These are phyloP conservation scores for Gorgonomyces haynaldii DNA, from an alignment of 192 early-diverging fungal genomes.

Conservation along the genomic window DNA sequence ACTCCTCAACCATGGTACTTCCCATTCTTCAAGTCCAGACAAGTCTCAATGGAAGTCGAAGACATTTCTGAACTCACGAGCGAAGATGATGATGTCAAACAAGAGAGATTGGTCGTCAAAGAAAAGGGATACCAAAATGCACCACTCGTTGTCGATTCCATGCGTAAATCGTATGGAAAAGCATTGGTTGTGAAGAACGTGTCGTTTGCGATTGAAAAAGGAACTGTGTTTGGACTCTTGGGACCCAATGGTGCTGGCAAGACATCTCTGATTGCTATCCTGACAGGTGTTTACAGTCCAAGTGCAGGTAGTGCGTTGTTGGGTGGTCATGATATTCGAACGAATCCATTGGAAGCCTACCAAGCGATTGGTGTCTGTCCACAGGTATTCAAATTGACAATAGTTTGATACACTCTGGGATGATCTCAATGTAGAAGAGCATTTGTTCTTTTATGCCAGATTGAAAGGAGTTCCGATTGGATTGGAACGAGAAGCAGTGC, in stretches of 20 bases:
- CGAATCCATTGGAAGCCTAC: slow-evolving; percentile 15
- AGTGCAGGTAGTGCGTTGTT: slow-evolving; percentile 44
- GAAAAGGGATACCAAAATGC: slow-evolving; percentile 17
- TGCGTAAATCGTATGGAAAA: slow-evolving; percentile 46
- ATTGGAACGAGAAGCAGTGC: slow-evolving; percentile 33
- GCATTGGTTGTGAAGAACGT: slow-evolving; percentile 44
- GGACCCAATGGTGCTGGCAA: slow-evolving; percentile 64
- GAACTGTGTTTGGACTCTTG: slow-evolving; percentile 27
- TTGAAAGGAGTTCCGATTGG: slow-evolving; percentile 39
- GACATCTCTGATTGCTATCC: slow-evolving; percentile 54
- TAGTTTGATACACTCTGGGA: slow-evolving; percentile 48
- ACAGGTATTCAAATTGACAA: slow-evolving; percentile 12
- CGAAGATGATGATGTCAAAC: slow-evolving; percentile 51
- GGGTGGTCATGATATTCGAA: slow-evolving; percentile 38
- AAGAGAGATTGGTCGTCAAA: slow-evolving; percentile 38
- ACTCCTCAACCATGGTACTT: slow-evolving; percentile 4
- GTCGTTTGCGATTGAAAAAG: slow-evolving; percentile 44
- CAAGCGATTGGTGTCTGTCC: slow-evolving; percentile 39
- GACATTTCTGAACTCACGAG: background rate
- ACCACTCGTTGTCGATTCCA: slow-evolving; percentile 38
- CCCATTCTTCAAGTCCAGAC: slow-evolving; percentile 3
- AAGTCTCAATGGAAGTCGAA: background rate
- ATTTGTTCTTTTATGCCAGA: slow-evolving; percentile 48
- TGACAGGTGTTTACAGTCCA: slow-evolving; percentile 47
- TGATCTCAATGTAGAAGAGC: slow-evolving; percentile 45